Percentiles rank a stretch among this genome's conserved stretches.
Evolutionary conservation across 345 rosid species (phyloP).

Genomic region (Nephelium lappaceum): DNA sequence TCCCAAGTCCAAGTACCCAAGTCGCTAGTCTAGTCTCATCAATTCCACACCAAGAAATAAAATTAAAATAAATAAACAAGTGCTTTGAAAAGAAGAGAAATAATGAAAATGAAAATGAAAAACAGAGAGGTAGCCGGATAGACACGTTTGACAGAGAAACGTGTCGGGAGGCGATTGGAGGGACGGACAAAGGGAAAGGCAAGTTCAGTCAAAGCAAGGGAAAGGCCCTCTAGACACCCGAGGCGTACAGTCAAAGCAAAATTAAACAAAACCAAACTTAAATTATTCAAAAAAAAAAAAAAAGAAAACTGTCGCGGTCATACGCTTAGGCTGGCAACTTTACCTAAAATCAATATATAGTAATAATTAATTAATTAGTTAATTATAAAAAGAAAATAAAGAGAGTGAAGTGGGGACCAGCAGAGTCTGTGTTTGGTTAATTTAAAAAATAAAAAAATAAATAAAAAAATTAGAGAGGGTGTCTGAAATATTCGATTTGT

Average conservation of each 20-base stretch:
- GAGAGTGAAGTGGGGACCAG: slow-evolving; percentile 20
- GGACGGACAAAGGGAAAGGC: neutral
- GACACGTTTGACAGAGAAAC: slow-evolving; percentile 11
- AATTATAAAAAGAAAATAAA: no score
- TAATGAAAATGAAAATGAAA: no score
- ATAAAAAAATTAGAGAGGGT: neutral
- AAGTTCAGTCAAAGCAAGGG: slow-evolving; percentile 43
- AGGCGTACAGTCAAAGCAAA: slow-evolving; percentile 42
- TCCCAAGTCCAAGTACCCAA: neutral
- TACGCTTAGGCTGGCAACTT: slow-evolving; percentile 53
- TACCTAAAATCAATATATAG: slow-evolving; percentile 21
- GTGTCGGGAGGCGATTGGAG: neutral
- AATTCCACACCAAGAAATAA: no score
- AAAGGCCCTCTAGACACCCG: slow-evolving; percentile 22
- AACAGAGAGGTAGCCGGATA: slow-evolving; percentile 8
- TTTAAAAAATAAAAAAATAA: neutral
- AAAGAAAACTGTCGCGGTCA: slow-evolving; percentile 45
- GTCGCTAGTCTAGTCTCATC: neutral
- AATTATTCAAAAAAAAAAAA: neutral
- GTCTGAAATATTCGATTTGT: slow-evolving; percentile 21
- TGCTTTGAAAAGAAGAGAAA: no score
- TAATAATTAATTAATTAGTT: neutral
- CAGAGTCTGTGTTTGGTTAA: neutral
- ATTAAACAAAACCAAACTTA: neutral
- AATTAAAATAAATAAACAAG: no score